phyloP scores from a whole-genome alignment of 768 basidiomycete species.

The Boletus rubescentipes region DNA sequence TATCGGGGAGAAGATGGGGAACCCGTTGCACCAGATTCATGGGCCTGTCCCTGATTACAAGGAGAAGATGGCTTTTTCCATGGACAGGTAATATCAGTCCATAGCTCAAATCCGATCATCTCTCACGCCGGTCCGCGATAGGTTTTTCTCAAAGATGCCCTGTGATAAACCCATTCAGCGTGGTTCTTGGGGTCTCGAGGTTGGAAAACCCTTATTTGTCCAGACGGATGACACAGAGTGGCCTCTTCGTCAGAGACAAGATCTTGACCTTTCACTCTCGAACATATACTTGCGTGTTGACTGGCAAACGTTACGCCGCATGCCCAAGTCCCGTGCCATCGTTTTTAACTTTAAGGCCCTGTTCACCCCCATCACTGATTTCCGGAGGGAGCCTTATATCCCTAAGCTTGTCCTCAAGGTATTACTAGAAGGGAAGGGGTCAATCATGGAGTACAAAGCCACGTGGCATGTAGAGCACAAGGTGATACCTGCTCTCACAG shows the following conservation, averaged over 20 bases:
- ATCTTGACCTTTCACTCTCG: conserved; percentile 37
- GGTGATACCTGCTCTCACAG: conserved; percentile 43
- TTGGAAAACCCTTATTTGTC: conserved; percentile 48
- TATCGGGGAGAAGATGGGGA: conserved; percentile 47
- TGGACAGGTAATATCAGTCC: conserved; percentile 41
- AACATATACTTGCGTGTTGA: conserved; percentile 50
- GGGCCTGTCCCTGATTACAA: conserved; percentile 49
- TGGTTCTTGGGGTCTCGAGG: conserved; percentile 51
- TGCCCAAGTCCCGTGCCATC: conserved; percentile 48
- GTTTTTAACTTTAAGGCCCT: conserved; percentile 55
- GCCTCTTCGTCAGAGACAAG: conserved; percentile 32
- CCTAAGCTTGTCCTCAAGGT: conserved; percentile 46
- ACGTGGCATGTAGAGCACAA: conserved; percentile 42
- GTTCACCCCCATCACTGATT: conserved; percentile 47
- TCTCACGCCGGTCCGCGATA: conserved; percentile 13
- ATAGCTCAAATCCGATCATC: background rate
- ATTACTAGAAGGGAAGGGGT: conserved; percentile 38
- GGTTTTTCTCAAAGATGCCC: conserved; percentile 49
- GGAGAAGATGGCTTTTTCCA: conserved; percentile 47
- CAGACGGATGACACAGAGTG: conserved; percentile 42
- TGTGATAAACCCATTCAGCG: conserved; percentile 51
- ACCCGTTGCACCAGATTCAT: conserved; percentile 46
- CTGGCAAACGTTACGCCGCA: conserved; percentile 53
- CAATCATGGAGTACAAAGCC: conserved; percentile 45
- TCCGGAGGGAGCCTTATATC: conserved; percentile 47